A percentile compares a stretch with the other conserved stretches of the same genome.
These are phyloP conservation scores for Lyophyllum semitale DNA, from an alignment of 768 basidiomycete genomes.

Conservation along the genomic window DNA sequence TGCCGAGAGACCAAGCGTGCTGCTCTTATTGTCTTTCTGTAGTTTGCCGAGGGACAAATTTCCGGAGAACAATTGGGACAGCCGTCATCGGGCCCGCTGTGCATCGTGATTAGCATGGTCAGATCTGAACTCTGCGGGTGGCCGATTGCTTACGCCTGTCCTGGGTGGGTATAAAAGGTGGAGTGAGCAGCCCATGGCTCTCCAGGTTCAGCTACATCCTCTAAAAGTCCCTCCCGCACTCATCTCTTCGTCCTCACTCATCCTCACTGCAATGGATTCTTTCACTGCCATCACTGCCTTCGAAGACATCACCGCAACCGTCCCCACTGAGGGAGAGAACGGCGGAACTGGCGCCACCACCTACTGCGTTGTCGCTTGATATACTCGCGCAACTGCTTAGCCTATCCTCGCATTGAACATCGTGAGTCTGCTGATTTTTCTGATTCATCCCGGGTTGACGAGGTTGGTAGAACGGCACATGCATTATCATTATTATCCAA, in stretches of 20 bases:
- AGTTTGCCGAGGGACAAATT: neutral
- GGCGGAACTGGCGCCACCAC: neutral
- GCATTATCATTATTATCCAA: neutral
- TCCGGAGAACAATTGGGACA: neutral
- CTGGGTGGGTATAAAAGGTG: neutral
- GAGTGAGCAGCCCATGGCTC: neutral
- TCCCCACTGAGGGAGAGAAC: neutral
- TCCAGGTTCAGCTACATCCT: neutral
- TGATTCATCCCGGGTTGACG: neutral
- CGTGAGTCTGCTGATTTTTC: neutral
- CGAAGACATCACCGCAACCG: neutral
- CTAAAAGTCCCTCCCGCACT: neutral
- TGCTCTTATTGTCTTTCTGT: neutral
- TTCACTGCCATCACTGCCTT: neutral
- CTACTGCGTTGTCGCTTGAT: slow-evolving; percentile 8
- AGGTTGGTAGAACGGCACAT: neutral
- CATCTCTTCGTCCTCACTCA: neutral
- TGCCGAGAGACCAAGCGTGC: neutral
- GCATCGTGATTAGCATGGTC: neutral
- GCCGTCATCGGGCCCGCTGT: neutral
- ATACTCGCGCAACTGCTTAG: neutral
- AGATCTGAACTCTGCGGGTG: neutral
- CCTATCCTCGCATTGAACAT: neutral
- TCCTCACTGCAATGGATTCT: slow-evolving; percentile 6
- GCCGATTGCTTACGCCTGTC: neutral